Percentiles rank a stretch among this genome's conserved stretches.
These are phyloP conservation scores for Brassica rapa DNA, from an alignment of 345 rosid species.

Conservation along the genomic window DNA sequence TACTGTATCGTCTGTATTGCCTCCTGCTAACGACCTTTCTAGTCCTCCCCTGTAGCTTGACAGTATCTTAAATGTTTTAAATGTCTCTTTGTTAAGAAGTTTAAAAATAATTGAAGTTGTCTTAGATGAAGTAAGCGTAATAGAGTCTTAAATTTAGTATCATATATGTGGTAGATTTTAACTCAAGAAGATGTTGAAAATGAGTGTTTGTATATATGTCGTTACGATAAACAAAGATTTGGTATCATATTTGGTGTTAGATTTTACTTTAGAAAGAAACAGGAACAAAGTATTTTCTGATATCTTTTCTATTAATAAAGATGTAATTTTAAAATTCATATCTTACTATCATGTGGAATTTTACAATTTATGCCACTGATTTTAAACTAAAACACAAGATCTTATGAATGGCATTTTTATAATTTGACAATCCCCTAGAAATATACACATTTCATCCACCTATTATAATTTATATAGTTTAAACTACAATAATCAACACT, in stretches of 20 bases:
- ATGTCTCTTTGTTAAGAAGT: neutral
- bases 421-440: too few species aligned
- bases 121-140: neutral
- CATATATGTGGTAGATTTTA: neutral
- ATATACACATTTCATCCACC: too few species aligned
- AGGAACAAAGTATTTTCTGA: neutral
- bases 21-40: neutral
- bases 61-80: neutral
- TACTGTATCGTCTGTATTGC: slow-evolving; percentile 15
- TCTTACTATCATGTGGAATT: too few species aligned
- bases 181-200: neutral
- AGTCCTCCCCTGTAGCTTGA: neutral
- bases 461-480: too few species aligned
- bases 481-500: too few species aligned
- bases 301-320: too few species aligned
- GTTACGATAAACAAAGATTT: neutral
- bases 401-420: too few species aligned
- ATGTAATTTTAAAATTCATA: too few species aligned
- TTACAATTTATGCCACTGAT: too few species aligned
- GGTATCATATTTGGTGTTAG: neutral
- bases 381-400: too few species aligned
- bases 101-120: neutral
- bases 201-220: neutral
- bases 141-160: neutral
- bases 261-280: neutral